Percentiles rank a stretch among this genome's conserved stretches.
Conservation (phyloP, 495 filamentous ascomycete species). For the Aspergillus wentii region DNA sequence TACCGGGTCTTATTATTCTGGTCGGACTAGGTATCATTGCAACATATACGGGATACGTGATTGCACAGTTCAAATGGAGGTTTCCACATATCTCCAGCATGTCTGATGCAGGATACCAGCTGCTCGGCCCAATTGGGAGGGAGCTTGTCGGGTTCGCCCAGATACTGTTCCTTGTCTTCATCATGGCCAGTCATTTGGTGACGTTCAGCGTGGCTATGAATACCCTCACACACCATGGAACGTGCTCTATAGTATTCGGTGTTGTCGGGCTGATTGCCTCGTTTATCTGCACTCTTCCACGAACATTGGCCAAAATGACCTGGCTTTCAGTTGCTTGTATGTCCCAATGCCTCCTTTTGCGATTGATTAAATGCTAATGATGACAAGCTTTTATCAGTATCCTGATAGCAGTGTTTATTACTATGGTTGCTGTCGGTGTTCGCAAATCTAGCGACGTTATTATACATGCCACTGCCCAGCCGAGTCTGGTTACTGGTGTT, state of each 20-base stretch:
- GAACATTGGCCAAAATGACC: conserved; percentile 50
- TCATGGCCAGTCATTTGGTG: conserved; percentile 64
- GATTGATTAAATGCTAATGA: conserved; percentile 13
- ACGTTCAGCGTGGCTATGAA: conserved; percentile 67
- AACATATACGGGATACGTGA: conserved; percentile 64
- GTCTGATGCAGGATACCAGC: conserved; percentile 58
- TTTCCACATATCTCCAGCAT: conserved; percentile 60
- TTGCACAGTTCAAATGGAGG: conserved; percentile 63
- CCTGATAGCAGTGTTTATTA: conserved; percentile 56
- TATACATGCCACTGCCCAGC: conserved; percentile 1
- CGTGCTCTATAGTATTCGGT: conserved; percentile 60
- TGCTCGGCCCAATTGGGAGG: conserved; percentile 54
- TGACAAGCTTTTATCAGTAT: conserved; percentile 55
- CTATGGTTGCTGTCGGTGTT: conserved; percentile 57
- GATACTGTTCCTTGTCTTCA: conserved; percentile 58
- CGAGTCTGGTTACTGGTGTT: conserved; percentile 17
- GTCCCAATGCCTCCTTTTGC: neutral
- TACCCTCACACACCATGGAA: conserved; percentile 50
- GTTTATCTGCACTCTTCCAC: conserved; percentile 55
- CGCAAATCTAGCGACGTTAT: conserved; percentile 6
- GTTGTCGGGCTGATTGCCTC: conserved; percentile 54
- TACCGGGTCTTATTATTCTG: conserved; percentile 56
- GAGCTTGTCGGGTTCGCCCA: conserved; percentile 54
- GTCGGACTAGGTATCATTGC: conserved; percentile 54
- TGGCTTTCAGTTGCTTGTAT: conserved; percentile 52